Evolutionary conservation across 257 asterid species (phyloP), one percentile per base, ranked within the genome.

Genomic region (Craterostigma plantagineum): DNA sequence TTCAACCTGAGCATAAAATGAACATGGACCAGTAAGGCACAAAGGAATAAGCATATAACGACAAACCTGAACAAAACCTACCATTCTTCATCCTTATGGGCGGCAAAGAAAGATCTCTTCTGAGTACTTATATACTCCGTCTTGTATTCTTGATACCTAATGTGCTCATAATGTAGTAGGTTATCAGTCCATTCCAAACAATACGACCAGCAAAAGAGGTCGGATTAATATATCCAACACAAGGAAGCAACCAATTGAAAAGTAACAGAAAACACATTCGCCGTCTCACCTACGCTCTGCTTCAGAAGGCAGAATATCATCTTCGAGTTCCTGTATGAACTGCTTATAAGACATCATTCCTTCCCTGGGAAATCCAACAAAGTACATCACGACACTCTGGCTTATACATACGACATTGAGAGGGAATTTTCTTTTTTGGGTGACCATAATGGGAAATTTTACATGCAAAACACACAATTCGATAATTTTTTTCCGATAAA

Each of bases 321-420:
- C 98, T 68, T 90, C 98, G 64, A 90, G 93, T 76, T 90, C 98
- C 79, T 83, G 98, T 66, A 90, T 90, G 67, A 90, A 90, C 61
- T 79, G 98, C 81, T 90, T 90, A 71, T 90, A 90, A 42, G 98
- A 90, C 95, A 82, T 70, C 94, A 90, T 70, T 50, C 98, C 98
- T 66, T 90, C 95, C 67, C 98, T 90, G 43, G 51, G 54, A 53
- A 57, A 14, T 12, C 38, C n/a, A 18, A 15, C 33, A 50, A 49
- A 33, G 43, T 18, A 40, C 36, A 43, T 67, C 38, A 62, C 6
- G 16, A 18, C 38, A 18, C 33, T 47, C 52, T 12, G 33, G 43
- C 42, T 53, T 27, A 16, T 33, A 18, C 27, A 16, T 33, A 18
- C 27, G 33, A 52, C 18, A 36, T 3, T 35, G 37, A 15, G 45